Evolutionary conservation across 441 rosid species (phyloP), one percentile per base, ranked within the genome.

Genomic region (Eugenia klotzschiana): DNA sequence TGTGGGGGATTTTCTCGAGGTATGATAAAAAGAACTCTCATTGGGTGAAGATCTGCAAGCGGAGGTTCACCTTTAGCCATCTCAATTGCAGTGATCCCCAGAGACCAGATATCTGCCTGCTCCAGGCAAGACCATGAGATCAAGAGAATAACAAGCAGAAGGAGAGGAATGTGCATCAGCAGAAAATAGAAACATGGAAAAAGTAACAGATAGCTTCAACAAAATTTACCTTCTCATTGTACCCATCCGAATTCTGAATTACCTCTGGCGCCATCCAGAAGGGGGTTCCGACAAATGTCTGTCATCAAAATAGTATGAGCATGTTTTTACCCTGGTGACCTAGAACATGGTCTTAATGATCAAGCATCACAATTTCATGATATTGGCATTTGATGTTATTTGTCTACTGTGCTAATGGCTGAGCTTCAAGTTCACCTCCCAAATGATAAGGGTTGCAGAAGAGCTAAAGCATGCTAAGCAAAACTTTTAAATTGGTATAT

Each of bases 181-280:
- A 33, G 73, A 54, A 81, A 26, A 83, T 10, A 84, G 64, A 69
- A 27, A 49, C 69, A 27, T 53, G 23, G 29, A 82, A 55, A 81
- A 69, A 80, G 72, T 74, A 80, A 82, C 37, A 79, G 25, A 41
- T 8, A 64, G 25, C 77, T 69, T 20, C 64, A 69, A 49, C 27
- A 72, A 52, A 51, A 87, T 53, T 10, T 87, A 97, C 99, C 98
- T 97, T 97, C 89, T 94, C 98, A 82, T 97, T 93, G 88, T 97
- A 97, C 73, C 99, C 99, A 80, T 97, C 99, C 11, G 98, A 92
- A 90, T 97, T 96, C 89, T 96, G 99, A 91, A 97, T 97, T 60
- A 97, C 99, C 90, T 97, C 99, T 10, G 99, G 99, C 56, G 99
- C 99, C 99, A 97, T 97, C 99, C 99, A 97, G 90, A 97, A 97